Base-by-base conservation (phyloP, 371 early-diverging fungal species). In the Haplosporangium sp. region DNA sequence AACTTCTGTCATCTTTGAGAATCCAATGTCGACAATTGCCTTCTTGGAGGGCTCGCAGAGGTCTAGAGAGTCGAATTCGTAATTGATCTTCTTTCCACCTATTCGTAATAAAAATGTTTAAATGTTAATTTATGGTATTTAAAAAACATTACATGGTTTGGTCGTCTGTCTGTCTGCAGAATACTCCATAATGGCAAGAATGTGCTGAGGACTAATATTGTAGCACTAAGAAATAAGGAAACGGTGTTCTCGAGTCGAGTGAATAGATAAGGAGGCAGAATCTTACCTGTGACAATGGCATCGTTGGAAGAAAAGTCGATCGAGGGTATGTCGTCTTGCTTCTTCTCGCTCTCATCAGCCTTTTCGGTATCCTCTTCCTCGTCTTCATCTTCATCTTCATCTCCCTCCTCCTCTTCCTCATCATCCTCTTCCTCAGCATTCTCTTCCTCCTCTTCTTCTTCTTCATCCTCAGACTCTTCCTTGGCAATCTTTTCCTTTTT, bases 1-100 rank as follows among this genome's bases (percentile, higher is more conserved):
- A 44, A 99, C 96, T 81, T 97, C 95, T 1, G 99, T 99, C 99
- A 99, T 99, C 67, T 87, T 87, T 39, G 89, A 89, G 84, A 98
- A 99, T 20, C 96, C 97, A 92, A 98, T 94, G 63, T 95, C 97
- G 62, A 86, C 86, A 74, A 99, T 94, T 4, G 96, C 97, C 65
- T 94, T 92, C 79, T 89, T 88, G 13, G 94, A 91, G 61, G 86
- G 86, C 44, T 92, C 92, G 53, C 88, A 86, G 61, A 92, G 77
- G 11, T 91, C 92, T 5, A 95, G 83, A 13, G 86, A 85, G 38
- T 83, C 75, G 59, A 95, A 95, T 19, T 87, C 88, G 47, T 88
- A 84, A 69, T 86, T 86, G 67, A 90, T 64, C 62, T 84, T 50
- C 63, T 85, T 77, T 48, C 79, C 78, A 50, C 58, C 61, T 50